Evolutionary conservation across 768 basidiomycete species (phyloP).

Genomic region (Tylopilus felleus): DNA sequence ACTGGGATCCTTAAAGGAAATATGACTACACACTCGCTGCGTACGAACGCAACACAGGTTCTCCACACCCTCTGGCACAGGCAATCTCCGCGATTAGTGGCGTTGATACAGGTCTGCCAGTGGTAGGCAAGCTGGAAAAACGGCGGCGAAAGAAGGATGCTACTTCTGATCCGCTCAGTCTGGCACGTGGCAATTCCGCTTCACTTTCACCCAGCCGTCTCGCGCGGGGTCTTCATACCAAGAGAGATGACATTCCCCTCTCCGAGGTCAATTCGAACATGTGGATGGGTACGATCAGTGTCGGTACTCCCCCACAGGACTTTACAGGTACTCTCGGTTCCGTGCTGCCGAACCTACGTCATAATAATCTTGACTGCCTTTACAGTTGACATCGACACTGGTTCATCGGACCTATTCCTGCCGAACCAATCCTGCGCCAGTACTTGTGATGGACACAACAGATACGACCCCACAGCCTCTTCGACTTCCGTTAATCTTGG

Average conservation of each 20-base stretch:
- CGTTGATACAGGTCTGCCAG: neutral
- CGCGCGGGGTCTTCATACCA: slow-evolving; percentile 10
- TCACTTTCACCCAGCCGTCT: neutral
- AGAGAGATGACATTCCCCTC: slow-evolving; percentile 33
- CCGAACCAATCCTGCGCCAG: slow-evolving; percentile 28
- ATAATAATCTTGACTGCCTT: neutral
- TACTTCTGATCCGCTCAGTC: neutral
- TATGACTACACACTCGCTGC: slow-evolving; percentile 40
- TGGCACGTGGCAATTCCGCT: neutral
- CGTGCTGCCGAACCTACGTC: neutral
- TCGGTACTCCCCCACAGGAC: slow-evolving; percentile 44
- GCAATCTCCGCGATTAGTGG: slow-evolving; percentile 9
- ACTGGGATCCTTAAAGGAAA: slow-evolving; percentile 36
- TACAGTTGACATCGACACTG: slow-evolving; percentile 53
- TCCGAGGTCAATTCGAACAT: slow-evolving; percentile 36
- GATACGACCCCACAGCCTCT: slow-evolving; percentile 29
- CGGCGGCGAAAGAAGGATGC: slow-evolving; percentile 3
- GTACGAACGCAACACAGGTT: slow-evolving; percentile 45
- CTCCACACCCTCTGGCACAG: slow-evolving; percentile 32
- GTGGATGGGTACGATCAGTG: slow-evolving; percentile 45
- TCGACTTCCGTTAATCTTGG: slow-evolving; percentile 30
- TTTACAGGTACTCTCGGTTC: slow-evolving; percentile 36
- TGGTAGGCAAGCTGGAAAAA: slow-evolving; percentile 6
- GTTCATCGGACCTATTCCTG: slow-evolving; percentile 49
- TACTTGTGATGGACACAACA: slow-evolving; percentile 32